A percentile compares a stretch with the other conserved stretches of the same genome.
phyloP scores from a whole-genome alignment of 202 grass and related monocot species.

The Brachypodium distachyon region DNA sequence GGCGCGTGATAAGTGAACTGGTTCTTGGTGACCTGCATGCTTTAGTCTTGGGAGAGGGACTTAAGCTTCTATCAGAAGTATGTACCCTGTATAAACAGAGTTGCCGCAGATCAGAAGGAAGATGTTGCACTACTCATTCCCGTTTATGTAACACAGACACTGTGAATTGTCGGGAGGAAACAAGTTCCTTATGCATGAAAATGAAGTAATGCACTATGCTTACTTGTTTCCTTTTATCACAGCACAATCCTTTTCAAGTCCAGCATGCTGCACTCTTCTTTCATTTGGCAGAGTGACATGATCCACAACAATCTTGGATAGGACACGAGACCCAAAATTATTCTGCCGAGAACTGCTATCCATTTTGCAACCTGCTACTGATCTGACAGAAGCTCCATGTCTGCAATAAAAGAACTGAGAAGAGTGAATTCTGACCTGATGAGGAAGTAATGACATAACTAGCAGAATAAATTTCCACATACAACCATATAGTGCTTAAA shows the following conservation, averaged over 20 bases:
- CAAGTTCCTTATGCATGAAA: not conserved
- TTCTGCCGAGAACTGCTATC: conserved; percentile 49
- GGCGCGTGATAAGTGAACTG: conserved; percentile 43
- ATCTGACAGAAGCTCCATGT: conserved; percentile 42
- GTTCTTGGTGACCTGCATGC: conserved; percentile 76
- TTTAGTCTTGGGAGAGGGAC: conserved; percentile 70
- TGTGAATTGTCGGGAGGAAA: not conserved
- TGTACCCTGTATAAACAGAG: not conserved
- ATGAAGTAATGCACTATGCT: conserved; percentile 11
- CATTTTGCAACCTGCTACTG: conserved; percentile 43
- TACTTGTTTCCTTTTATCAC: conserved; percentile 80
- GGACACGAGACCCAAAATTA: conserved; percentile 30
- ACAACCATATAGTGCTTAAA: not conserved
- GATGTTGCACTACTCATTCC: not conserved
- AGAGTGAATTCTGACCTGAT: not conserved
- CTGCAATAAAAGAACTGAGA: conserved; percentile 26
- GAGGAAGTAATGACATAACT: not conserved
- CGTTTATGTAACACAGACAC: not conserved
- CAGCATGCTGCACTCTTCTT: conserved; percentile 56
- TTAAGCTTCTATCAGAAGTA: conserved; percentile 46
- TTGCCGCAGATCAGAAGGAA: not conserved
- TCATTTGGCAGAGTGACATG: conserved; percentile 45
- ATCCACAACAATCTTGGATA: conserved; percentile 49
- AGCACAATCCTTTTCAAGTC: conserved; percentile 55
- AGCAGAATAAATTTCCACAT: not conserved